These are phyloP conservation scores for Penstemon eatonii DNA, from an alignment of 257 asterid species.

Conservation along the genomic window DNA sequence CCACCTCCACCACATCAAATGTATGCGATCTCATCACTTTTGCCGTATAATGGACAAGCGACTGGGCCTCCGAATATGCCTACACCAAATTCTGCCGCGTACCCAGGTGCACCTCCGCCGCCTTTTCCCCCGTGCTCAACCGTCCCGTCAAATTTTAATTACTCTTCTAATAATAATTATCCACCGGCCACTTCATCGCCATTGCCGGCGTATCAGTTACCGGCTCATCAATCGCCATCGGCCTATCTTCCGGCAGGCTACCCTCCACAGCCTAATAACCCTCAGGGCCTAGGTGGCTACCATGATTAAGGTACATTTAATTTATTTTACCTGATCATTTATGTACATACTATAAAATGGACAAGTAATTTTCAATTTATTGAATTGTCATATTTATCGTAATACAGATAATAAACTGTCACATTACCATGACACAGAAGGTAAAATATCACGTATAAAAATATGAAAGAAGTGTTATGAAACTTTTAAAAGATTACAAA, in stretches of 20 bases:
- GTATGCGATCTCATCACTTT: slow-evolving; percentile 44
- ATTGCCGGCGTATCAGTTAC: slow-evolving; percentile 8
- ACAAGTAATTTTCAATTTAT: no score
- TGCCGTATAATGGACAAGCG: slow-evolving; percentile 38
- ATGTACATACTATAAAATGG: no score
- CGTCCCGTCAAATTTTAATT: slow-evolving; percentile 18
- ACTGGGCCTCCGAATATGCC: neutral
- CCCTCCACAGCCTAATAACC: slow-evolving; percentile 35
- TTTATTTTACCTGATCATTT: neutral
- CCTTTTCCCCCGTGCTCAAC: slow-evolving; percentile 31
- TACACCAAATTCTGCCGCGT: neutral
- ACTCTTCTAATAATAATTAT: slow-evolving; percentile 20
- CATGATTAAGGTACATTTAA: slow-evolving; percentile 8
- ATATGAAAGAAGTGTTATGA: no score
- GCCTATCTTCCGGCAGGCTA: slow-evolving; percentile 35
- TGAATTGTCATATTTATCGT: no score
- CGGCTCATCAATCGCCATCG: slow-evolving; percentile 13
- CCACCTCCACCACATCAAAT: slow-evolving; percentile 10
- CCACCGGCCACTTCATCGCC: slow-evolving; percentile 24
- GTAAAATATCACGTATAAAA: no score
- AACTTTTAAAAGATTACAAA: no score
- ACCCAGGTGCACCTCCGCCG: slow-evolving; percentile 21
- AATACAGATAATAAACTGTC: no score
- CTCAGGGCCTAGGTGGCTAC: slow-evolving; percentile 34
- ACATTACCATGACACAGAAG: no score